Percentiles rank a stretch among this genome's conserved stretches.
Evolutionary conservation across 2,329 filamentous ascomycete genomes (phyloP).

Genomic region (Aspergillus pseudonomiae): DNA sequence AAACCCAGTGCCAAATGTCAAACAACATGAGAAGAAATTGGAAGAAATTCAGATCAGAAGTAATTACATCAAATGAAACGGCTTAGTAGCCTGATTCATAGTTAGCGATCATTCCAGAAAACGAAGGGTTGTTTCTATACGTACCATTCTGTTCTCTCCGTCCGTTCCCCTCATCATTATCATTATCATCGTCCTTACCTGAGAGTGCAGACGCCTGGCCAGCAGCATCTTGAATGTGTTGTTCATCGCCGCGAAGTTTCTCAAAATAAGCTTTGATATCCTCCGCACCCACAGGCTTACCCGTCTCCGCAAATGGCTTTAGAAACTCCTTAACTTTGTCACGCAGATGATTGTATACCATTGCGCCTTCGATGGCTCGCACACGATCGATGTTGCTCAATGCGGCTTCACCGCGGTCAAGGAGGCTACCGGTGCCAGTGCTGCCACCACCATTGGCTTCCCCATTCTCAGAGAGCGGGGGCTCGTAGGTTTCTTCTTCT

Average conservation of each 20-base stretch:
- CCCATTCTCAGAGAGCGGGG: conserved; percentile 73
- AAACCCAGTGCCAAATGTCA: background rate
- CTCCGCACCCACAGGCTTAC: conserved; percentile 84
- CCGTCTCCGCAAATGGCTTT: conserved; percentile 89
- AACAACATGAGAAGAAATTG: background rate
- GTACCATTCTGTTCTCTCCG: conserved; percentile 53
- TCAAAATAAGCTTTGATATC: conserved; percentile 98
- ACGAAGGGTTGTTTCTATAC: conserved; percentile 16
- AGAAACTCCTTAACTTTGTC: conserved; percentile 96
- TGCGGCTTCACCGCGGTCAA: conserved; percentile 90
- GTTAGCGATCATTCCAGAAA: background rate
- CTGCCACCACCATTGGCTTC: conserved; percentile 54
- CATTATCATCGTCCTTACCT: conserved; percentile 33
- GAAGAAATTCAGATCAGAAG: background rate
- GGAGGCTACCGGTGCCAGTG: conserved; percentile 74
- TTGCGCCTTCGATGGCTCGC: conserved; percentile 90
- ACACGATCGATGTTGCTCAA: conserved; percentile 91
- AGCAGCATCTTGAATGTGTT: conserved; percentile 67
- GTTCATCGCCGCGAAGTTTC: conserved; percentile 84
- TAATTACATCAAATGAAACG: background rate
- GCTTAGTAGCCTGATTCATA: conserved; percentile 9
- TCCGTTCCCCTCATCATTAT: conserved; percentile 34
- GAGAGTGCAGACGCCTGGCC: conserved; percentile 51
- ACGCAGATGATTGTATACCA: conserved; percentile 96
- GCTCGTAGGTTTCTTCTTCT: conserved; percentile 92